Percentiles rank a stretch among this genome's conserved stretches.
Conservation (phyloP, 257 asterid species). For the Nicotiana noctiflora region DNA sequence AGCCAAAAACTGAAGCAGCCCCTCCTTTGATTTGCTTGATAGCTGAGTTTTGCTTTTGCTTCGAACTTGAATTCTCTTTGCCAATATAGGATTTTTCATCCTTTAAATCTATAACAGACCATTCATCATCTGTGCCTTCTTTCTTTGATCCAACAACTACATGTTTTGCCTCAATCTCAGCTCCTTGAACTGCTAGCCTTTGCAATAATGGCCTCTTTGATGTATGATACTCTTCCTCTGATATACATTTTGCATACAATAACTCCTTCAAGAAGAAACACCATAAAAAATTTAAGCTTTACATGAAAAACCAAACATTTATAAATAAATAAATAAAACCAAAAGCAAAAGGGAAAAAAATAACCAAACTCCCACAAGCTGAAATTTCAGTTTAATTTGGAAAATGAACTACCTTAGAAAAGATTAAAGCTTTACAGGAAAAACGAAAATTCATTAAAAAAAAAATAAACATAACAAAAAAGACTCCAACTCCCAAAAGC, state of each 20-base stretch:
- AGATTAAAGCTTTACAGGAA: neutral
- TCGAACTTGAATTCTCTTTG: constrained; percentile 15
- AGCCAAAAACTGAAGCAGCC: constrained; percentile 43
- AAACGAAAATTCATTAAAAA: no score
- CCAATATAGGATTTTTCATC: constrained; percentile 31
- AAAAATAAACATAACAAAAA: neutral
- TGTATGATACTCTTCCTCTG: constrained; percentile 79
- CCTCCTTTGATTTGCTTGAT: constrained; percentile 53
- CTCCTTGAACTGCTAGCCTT: constrained; percentile 90
- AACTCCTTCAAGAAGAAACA: constrained; percentile 44
- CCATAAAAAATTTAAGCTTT: neutral
- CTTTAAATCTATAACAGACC: constrained; percentile 66
- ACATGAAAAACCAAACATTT: no score
- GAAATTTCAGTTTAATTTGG: neutral
- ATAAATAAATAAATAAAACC: no score
- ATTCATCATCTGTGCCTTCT: constrained; percentile 43
- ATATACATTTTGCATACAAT: constrained; percentile 67
- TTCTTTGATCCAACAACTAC: constrained; percentile 40
- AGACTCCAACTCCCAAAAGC: neutral
- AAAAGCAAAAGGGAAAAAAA: no score
- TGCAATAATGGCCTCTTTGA: constrained; percentile 86
- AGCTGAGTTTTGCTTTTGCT: constrained; percentile 23
- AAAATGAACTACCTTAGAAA: neutral
- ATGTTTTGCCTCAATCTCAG: constrained; percentile 75
- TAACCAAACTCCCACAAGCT: neutral